Evolutionary conservation across 306 rosid genomes (phyloP).

Genomic region (Trifolium subterraneum): DNA sequence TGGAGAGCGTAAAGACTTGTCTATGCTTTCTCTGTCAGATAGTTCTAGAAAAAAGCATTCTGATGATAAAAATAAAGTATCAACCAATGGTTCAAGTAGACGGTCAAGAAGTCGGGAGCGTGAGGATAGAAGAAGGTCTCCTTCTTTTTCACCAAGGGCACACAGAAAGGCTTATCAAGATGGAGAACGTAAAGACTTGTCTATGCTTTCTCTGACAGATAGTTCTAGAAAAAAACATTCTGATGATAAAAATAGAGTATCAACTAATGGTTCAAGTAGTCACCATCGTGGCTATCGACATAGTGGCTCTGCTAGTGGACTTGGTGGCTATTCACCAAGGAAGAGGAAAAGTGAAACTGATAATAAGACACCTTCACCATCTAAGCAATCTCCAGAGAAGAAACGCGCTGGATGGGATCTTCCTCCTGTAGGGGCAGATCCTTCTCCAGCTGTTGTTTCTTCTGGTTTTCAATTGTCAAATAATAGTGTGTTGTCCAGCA

Average conservation of each 20-base stretch:
- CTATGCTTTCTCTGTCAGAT: conserved; percentile 53
- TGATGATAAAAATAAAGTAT: conserved; percentile 42
- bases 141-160: conserved; percentile 60
- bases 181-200: conserved; percentile 49
- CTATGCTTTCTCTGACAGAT: conserved; percentile 53
- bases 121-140: conserved; percentile 61
- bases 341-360: conserved; percentile 88
- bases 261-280: conserved; percentile 72
- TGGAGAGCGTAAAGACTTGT: conserved; percentile 49
- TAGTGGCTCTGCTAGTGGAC: conserved; percentile 66
- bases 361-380: conserved; percentile 81
- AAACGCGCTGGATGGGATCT: conserved; percentile 88
- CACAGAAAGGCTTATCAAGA: conserved; percentile 47
- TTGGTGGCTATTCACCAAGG: conserved; percentile 98
- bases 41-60: conserved; percentile 60
- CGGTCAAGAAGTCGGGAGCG: conserved; percentile 66
- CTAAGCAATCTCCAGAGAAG: conserved; percentile 66
- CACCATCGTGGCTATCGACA: conserved; percentile 65
- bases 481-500: conserved; percentile 48
- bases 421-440: conserved; percentile 57
- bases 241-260: conserved; percentile 60
- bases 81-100: conserved; percentile 37
- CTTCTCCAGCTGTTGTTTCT: conserved; percentile 57
- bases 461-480: conserved; percentile 59
- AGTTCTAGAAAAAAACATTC: conserved; percentile 60